Evolutionary conservation across 2,329 filamentous ascomycete genomes (phyloP).

Genomic region (Fusarium tupiense): DNA sequence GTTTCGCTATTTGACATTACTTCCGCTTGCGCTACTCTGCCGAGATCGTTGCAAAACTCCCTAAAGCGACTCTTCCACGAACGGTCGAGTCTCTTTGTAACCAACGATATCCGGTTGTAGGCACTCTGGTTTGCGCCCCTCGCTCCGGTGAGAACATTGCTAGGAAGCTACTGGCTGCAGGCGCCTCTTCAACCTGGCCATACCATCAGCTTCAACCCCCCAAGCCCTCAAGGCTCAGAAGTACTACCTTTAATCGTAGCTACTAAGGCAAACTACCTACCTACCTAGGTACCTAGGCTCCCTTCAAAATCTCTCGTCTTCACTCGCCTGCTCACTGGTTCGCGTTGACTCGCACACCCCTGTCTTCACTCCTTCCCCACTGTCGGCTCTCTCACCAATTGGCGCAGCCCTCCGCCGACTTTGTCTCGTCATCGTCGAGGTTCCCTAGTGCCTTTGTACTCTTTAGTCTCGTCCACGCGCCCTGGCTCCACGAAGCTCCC

Average conservation of each 20-base stretch:
- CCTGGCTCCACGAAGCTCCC: conserved; percentile 40
- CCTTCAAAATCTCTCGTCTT: conserved; percentile 34
- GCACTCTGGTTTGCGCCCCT: conserved; percentile 24
- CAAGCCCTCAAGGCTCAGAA: conserved; percentile 2
- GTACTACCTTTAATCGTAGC: neutral
- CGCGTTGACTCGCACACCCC: conserved; percentile 34
- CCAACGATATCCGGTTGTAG: conserved; percentile 30
- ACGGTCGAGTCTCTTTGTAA: conserved; percentile 22
- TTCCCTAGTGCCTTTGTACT: conserved; percentile 39
- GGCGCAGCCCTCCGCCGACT: conserved; percentile 36
- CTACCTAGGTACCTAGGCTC: conserved; percentile 1
- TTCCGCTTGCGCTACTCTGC: conserved; percentile 20
- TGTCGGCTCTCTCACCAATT: conserved; percentile 40
- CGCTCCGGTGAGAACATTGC: conserved; percentile 8
- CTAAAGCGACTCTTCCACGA: conserved; percentile 33
- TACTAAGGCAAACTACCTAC: neutral
- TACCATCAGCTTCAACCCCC: conserved; percentile 30
- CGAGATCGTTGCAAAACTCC: conserved; percentile 12
- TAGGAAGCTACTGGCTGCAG: conserved; percentile 17
- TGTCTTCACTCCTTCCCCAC: conserved; percentile 37
- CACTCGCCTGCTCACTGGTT: conserved; percentile 31
- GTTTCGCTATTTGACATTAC: conserved; percentile 10
- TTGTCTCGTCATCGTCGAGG: conserved; percentile 45
- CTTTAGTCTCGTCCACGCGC: conserved; percentile 39
- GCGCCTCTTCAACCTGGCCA: conserved; percentile 30